Base-by-base conservation (phyloP, 2,329 filamentous ascomycete species). In the Plenodomus lindquistii region DNA sequence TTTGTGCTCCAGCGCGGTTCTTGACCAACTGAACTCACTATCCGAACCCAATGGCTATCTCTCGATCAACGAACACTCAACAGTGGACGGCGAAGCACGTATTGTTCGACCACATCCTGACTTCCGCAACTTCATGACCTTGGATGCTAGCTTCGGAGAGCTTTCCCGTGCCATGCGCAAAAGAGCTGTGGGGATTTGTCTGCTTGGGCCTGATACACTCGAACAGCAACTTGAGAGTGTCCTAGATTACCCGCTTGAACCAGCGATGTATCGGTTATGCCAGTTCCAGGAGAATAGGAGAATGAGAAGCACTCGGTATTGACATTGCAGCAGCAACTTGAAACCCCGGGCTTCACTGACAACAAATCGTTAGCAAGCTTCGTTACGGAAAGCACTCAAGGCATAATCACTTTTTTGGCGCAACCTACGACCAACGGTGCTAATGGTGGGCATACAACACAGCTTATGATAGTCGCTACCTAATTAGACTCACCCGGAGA, bases 131-230 rank as follows among this genome's bases (percentile, higher is more conserved):
- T 97, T 99, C 73, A 77, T 99, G 68, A 97, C 93, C 0, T 88
- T 96, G 77, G 93, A 99, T 70, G 86, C 94, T 38, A 85, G 87
- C 40, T 89, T 96, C 70, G 95, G 94, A 16, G 94, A 99, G 71
- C 79, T 99, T 8, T 99, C 94, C 3, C 83, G 94, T 54, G 94
- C 94, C 0, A 99, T 99, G 94, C 82, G 95, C 48, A 99, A 99
- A 73, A 85, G 94, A 70, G 91, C 91, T 40, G 81, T 97, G 20
- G 95, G 99, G 72, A 87, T 99, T 9, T 94, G 86, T 63, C 78
- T 99, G 2, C 48, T 73, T 2, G 53, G 66, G n/a, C 17, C 54
- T 7, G 55, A n/a, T 7, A 19, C 27, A 16, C 11, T 11, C 2
- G 16, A 36, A 8, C 34, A 42, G 17, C 18, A 17, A 5, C 16